A percentile compares a stretch with the other conserved stretches of the same genome.
Evolutionary conservation across 2,329 filamentous ascomycete species (phyloP).

Genomic region (Botrytis tulipae): DNA sequence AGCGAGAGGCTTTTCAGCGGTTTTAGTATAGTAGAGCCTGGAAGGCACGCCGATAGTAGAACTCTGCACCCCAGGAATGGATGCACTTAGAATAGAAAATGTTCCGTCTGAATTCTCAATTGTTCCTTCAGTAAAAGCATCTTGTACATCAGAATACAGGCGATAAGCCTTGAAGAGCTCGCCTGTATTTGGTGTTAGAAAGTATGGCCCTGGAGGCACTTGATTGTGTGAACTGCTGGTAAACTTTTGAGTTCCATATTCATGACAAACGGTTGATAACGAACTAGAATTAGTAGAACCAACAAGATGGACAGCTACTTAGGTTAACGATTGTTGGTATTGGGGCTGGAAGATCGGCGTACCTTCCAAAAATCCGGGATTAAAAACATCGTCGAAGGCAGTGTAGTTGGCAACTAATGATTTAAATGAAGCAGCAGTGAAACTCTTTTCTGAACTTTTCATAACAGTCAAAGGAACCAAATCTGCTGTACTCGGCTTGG

Average conservation of each 20-base stretch:
- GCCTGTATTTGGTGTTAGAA: conserved; percentile 45
- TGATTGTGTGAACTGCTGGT: conserved; percentile 23
- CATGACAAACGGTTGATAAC: conserved; percentile 23
- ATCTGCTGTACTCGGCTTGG: conserved; percentile 26
- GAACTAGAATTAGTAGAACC: conserved; percentile 18
- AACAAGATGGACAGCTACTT: conserved; percentile 17
- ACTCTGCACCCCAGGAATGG: conserved; percentile 42
- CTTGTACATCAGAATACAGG: conserved; percentile 49
- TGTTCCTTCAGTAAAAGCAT: conserved; percentile 49
- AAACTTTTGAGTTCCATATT: conserved; percentile 31
- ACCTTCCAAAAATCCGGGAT: conserved; percentile 34
- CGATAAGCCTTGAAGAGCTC: conserved; percentile 49
- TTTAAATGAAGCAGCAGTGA: conserved; percentile 28
- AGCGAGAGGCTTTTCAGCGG: conserved; percentile 53
- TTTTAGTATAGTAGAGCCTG: conserved; percentile 56
- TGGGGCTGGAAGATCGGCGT: not conserved
- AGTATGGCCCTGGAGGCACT: conserved; percentile 50
- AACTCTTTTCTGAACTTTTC: conserved; percentile 22
- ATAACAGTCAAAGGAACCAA: conserved; percentile 35
- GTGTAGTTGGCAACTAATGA: conserved; percentile 30
- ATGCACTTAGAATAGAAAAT: conserved; percentile 46
- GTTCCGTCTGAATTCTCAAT: conserved; percentile 41
- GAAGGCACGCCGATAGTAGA: conserved; percentile 55
- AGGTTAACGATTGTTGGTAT: not conserved
- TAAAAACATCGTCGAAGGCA: conserved; percentile 34